Evolutionary conservation across 257 asterid species (phyloP).

Genomic region (Solanum pimpinellifolium): DNA sequence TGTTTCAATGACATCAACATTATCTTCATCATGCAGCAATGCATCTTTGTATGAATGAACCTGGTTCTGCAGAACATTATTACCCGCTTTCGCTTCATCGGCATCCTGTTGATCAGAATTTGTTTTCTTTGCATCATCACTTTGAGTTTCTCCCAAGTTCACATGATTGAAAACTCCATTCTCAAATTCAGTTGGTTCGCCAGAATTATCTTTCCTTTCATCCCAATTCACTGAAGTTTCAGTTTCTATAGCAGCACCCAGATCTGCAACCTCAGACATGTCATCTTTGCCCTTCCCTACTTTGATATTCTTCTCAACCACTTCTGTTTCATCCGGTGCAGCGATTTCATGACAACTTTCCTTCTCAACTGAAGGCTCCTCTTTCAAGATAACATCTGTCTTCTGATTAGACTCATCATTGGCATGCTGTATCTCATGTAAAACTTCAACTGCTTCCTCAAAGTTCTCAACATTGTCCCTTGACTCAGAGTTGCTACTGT

Average conservation of each 20-base stretch:
- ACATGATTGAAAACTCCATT: conserved; percentile 22
- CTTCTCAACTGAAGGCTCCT: conserved; percentile 1
- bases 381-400: conserved; percentile 8
- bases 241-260: conserved; percentile 13
- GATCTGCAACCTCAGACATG: conserved; percentile 13
- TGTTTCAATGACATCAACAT: conserved; percentile 3
- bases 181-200: conserved; percentile 6
- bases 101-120: conserved; percentile 19
- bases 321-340: conserved; percentile 11
- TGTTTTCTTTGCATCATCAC: not conserved
- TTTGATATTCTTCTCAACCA: conserved; percentile 12
- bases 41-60: conserved; percentile 11
- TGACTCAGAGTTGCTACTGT: conserved; percentile 4
- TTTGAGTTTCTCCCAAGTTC: conserved; percentile 1
- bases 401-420: conserved; percentile 12
- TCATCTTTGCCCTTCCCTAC: conserved; percentile 20
- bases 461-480: conserved; percentile 20
- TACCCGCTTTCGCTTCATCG: conserved; percentile 15
- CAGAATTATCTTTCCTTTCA: conserved; percentile 14
- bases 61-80: conserved; percentile 5
- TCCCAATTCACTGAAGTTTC: conserved; percentile 9
- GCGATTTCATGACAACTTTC: conserved; percentile 6
- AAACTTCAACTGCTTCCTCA: conserved; percentile 30
- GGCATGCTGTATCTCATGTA: conserved; percentile 4
- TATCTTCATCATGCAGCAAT: conserved; percentile 8